Percentiles rank a stretch among this genome's conserved stretches.
These are phyloP conservation scores for Incumbomyces lentus DNA, from an alignment of 2,329 filamentous ascomycete genomes.

Conservation along the genomic window DNA sequence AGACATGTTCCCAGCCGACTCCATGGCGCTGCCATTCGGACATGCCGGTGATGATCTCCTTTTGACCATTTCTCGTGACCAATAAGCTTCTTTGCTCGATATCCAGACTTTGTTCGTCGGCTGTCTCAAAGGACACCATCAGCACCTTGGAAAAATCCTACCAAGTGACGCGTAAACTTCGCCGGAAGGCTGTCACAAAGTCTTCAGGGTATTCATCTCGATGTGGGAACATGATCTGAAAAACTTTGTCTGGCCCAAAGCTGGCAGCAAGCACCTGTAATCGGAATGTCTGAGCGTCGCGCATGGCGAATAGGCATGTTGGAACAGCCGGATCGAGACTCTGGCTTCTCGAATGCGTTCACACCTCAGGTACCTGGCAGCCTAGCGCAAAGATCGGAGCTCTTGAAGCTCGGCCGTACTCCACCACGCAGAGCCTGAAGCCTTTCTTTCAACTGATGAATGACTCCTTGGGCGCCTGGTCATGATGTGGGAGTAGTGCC, in stretches of 20 bases:
- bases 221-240: conserved; percentile 11
- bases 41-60: conserved; percentile 11
- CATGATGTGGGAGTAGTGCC: too few species aligned
- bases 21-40: conserved; percentile 11
- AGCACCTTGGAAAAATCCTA: conserved; percentile 12
- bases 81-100: neutral
- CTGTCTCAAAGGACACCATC: conserved; percentile 7
- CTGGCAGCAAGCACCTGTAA: conserved; percentile 12
- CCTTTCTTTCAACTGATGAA: too few species aligned
- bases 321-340: too few species aligned
- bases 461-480: too few species aligned
- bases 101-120: neutral
- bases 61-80: conserved; percentile 1
- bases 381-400: too few species aligned
- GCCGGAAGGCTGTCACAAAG: conserved; percentile 7
- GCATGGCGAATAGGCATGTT: conserved; percentile 13
- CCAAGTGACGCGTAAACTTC: conserved; percentile 7
- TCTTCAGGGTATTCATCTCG: conserved; percentile 10
- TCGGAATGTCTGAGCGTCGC: conserved; percentile 9
- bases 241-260: conserved; percentile 10
- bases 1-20: conserved; percentile 7
- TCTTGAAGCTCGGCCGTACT: too few species aligned
- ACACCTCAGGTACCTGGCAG: too few species aligned
- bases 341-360: too few species aligned
- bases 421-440: too few species aligned